phyloP scores from a whole-genome alignment of 768 basidiomycete genomes.

The Dioszegia hungarica region DNA sequence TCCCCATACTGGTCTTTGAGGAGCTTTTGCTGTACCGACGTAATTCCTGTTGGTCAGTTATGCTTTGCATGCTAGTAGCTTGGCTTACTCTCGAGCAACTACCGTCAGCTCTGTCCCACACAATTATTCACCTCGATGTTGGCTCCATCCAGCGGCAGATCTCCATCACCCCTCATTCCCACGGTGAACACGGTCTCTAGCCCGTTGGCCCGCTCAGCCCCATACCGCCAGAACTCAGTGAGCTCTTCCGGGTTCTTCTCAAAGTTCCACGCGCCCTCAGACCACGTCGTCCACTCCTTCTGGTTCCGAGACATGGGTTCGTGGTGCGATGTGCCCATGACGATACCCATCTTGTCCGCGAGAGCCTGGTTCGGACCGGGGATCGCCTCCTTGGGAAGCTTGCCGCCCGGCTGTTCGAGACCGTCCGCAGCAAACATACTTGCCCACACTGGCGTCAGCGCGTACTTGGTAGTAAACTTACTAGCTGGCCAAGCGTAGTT shows the following conservation, averaged over 20 bases:
- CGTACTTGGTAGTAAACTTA: slow-evolving; percentile 25
- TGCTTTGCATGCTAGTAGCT: slow-evolving; percentile 33
- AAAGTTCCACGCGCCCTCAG: slow-evolving; percentile 50
- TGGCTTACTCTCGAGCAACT: slow-evolving; percentile 30
- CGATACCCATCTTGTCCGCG: slow-evolving; percentile 64
- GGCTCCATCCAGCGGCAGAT: slow-evolving; percentile 41
- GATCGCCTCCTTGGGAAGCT: slow-evolving; percentile 47
- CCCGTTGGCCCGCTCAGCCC: slow-evolving; percentile 58
- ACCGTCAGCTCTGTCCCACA: not conserved
- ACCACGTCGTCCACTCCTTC: slow-evolving; percentile 60
- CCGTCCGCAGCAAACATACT: slow-evolving; percentile 21
- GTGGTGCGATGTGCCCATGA: slow-evolving; percentile 68
- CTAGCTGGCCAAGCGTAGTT: slow-evolving; percentile 66
- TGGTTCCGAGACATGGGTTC: slow-evolving; percentile 71
- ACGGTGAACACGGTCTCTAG: slow-evolving; percentile 62
- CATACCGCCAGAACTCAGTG: slow-evolving; percentile 54
- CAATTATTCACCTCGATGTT: slow-evolving; percentile 14
- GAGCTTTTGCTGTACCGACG: slow-evolving; percentile 61
- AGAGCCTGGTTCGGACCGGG: slow-evolving; percentile 58
- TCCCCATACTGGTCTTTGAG: slow-evolving; percentile 56
- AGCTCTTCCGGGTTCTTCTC: slow-evolving; percentile 49
- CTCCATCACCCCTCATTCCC: slow-evolving; percentile 63
- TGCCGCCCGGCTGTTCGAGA: not conserved
- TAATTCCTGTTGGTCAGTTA: slow-evolving; percentile 53
- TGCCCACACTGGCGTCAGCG: slow-evolving; percentile 13